These are phyloP conservation scores for Pyricularia grisea DNA, from an alignment of 2,329 filamentous ascomycete genomes.

Conservation along the genomic window DNA sequence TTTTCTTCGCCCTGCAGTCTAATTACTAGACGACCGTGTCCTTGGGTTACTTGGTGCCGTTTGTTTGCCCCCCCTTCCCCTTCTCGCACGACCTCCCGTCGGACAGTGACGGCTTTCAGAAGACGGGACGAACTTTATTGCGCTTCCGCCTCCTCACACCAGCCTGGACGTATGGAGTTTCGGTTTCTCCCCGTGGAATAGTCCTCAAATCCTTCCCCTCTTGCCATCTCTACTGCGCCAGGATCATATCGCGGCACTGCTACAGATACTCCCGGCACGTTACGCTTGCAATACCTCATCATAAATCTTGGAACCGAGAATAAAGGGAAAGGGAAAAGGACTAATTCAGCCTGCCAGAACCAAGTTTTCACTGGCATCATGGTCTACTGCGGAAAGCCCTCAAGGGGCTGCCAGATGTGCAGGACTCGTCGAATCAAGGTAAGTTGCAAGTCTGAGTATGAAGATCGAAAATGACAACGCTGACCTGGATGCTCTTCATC, in stretches of 20 bases:
- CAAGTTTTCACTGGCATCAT: constrained; percentile 26
- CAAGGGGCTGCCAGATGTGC: constrained; percentile 65
- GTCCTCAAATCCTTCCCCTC: neutral
- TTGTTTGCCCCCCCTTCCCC: neutral
- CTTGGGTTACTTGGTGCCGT: neutral
- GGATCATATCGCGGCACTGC: neutral
- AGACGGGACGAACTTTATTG: neutral
- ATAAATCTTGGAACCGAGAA: neutral
- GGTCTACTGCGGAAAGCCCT: constrained; percentile 59
- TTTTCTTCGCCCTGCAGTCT: neutral
- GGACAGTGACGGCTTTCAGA: neutral
- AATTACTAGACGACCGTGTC: neutral
- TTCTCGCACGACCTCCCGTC: neutral
- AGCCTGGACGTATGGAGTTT: neutral
- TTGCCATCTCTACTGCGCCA: neutral
- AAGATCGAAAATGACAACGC: neutral
- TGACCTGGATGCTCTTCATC: constrained; percentile 7
- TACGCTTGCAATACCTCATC: neutral
- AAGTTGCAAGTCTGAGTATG: constrained; percentile 15
- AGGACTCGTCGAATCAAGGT: constrained; percentile 66
- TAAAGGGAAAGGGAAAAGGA: neutral
- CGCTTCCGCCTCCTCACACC: neutral
- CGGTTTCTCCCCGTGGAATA: neutral
- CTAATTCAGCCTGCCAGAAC: neutral
- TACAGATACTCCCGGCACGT: neutral